Evolutionary conservation across 2,329 filamentous ascomycete genomes (phyloP), one percentile per base, ranked within the genome.

Genomic region (Periconia digitata): DNA sequence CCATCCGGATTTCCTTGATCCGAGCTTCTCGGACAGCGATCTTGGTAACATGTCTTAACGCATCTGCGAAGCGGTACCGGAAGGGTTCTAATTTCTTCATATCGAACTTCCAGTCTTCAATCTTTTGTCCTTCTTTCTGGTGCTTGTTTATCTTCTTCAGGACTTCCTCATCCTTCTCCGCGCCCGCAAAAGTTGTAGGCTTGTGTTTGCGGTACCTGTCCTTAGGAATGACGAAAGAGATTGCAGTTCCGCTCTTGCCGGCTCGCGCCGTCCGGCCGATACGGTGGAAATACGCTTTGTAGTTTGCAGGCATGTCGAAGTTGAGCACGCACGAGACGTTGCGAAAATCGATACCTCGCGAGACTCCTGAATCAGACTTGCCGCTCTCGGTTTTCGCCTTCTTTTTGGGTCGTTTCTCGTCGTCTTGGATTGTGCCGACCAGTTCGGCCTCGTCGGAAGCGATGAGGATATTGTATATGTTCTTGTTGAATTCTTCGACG

Each of bases 381-480:
- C 77, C 78, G 60, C 85, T 86, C 6, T 78, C 75, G 15, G 79
- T 79, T 68, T 85, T 85, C 50, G 83, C 82, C 67, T 85, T 87
- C 63, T 65, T 63, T 58, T 69, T 62, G 27, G 69, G 65, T 21
- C 70, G 64, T n/a, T 76, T 72, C 40, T 71, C 74, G 6, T 51
- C 55, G 13, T 54, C 45, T 24, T 61, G 61, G 46, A 59, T 59
- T 17, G 84, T 80, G 12, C 88, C 90, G 10, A 96, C 71, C 10
- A 95, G 83, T 66, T 95, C 91, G 56, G 89, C 87, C 67, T 96
- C 92, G 61, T 99, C 94, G 0, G 90, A 92, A 1, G 94, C 94
- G 62, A 99, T 96, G 58, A 99, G 92, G 53, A 97, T 96, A 62
- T 99, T 92, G 78, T 99, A 99, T 6, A 97, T 85, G 44, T 90